Conservation (phyloP, 2,329 filamentous ascomycete species). For the Cladosporium sp. region DNA sequence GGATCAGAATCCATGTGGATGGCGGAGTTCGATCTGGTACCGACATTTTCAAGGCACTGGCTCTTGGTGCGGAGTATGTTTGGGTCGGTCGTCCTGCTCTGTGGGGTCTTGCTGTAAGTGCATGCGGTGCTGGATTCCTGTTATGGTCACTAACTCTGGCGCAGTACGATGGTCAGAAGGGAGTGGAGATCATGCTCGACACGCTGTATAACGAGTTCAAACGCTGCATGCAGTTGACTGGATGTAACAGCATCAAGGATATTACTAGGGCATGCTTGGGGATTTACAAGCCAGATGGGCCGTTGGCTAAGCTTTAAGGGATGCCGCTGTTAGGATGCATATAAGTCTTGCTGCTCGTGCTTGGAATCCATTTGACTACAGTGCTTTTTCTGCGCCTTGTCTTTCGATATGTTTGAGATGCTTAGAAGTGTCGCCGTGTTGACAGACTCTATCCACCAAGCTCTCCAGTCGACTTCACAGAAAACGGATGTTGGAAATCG, state of each 20-base stretch:
- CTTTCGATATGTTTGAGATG: too few relatives aligned
- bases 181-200: conserved; percentile 39
- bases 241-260: conserved; percentile 31
- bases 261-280: conserved; percentile 32
- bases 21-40: conserved; percentile 52
- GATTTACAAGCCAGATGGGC: conserved; percentile 27
- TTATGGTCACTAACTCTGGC: conserved; percentile 7
- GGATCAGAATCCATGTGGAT: conserved; percentile 59
- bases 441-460: too few relatives aligned
- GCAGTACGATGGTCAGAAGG: conserved; percentile 34
- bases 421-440: too few relatives aligned
- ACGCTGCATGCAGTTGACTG: conserved; percentile 35
- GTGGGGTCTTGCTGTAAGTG: conserved; percentile 45
- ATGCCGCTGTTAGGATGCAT: too few relatives aligned
- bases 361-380: too few relatives aligned
- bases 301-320: conserved; percentile 28
- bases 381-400: too few relatives aligned
- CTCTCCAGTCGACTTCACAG: too few relatives aligned
- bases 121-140: neutral
- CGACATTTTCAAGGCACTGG: conserved; percentile 55
- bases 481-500: too few relatives aligned
- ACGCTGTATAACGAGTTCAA: conserved; percentile 32
- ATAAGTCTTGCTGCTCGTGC: too few relatives aligned
- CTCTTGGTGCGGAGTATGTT: conserved; percentile 47
- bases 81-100: conserved; percentile 46